Evolutionary conservation across 768 basidiomycete genomes (phyloP), one percentile per base, ranked within the genome.

Genomic region (Auricularia sp.): DNA sequence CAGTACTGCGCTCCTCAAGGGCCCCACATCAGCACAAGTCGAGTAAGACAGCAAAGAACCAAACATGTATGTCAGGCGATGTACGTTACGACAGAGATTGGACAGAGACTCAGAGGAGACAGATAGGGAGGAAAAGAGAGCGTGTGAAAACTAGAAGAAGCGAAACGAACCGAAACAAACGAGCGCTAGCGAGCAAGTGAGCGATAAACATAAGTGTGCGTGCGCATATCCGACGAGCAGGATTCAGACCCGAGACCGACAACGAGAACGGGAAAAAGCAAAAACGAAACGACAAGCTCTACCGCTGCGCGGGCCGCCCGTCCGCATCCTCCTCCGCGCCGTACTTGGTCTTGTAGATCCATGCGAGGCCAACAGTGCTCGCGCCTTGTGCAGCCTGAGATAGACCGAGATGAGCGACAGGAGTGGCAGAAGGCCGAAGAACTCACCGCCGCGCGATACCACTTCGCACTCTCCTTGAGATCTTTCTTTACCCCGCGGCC

Each of bases 331-430:
- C 56, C 56, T 59, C 56, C 34, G 56, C 64, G 33, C 64, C 64
- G 69, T 85, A 93, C 75, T 94, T 94, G 71, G 90, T 86, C 75
- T 95, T 95, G 78, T 90, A 91, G 67, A 94, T 93, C 92, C 92
- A 94, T 2, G 90, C 90, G 58, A 94, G 81, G 29, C 92, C 92
- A 67, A 93, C 80, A 70, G 90, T 88, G 71, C 91, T 93, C 63
- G 78, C 82, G 21, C 91, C 91, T 73, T 92, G 92, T 16, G 78
- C 78, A 36, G 81, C 83, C 83, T 85, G 36, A 7, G 62, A 6
- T 18, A 18, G 11, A 37, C 6, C 64, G 61, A 64, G 36, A 18
- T n/a, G 33, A 65, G 58, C 21, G 24, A 35, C 33, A 34, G 29
- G 54, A 4, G 21, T 44, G 11, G 56, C 33, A 34, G 29, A 54